A percentile compares a stretch with the other conserved stretches of the same genome.
These are phyloP conservation scores for Xylaria telfairii DNA, from an alignment of 495 filamentous ascomycete species.

Conservation along the genomic window DNA sequence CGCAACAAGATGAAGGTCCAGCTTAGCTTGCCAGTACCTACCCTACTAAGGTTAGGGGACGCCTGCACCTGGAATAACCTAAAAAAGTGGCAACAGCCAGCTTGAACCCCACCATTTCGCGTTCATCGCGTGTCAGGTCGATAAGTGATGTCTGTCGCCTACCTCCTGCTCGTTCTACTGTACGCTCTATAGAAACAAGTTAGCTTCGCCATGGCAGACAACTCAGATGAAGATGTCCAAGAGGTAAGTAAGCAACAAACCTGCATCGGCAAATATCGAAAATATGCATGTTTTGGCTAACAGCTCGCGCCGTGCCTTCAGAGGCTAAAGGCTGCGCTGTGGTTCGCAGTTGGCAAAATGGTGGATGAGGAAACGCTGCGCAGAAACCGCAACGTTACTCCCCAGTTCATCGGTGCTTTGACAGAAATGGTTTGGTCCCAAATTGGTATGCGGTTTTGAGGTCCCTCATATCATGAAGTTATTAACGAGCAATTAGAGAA, in stretches of 20 bases:
- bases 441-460: constrained; percentile 63
- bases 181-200: neutral
- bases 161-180: neutral
- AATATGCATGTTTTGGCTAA: neutral
- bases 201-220: constrained; percentile 35
- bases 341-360: constrained; percentile 86
- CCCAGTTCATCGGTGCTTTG: constrained; percentile 91
- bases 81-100: neutral
- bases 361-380: constrained; percentile 84
- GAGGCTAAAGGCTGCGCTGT: constrained; percentile 93
- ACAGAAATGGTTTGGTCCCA: constrained; percentile 93
- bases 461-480: constrained; percentile 10
- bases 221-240: constrained; percentile 40
- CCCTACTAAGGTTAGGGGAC: too few species aligned
- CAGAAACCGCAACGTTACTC: constrained; percentile 83
- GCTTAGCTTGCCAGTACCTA: too few species aligned
- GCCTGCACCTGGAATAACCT: neutral
- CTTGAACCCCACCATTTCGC: constrained; percentile 1
- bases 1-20: neutral
- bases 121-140: constrained; percentile 1
- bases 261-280: neutral
- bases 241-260: constrained; percentile 26
- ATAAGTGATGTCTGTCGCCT: neutral
- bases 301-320: constrained; percentile 38
- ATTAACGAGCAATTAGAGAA: constrained; percentile 60